Percentiles rank a stretch among this genome's conserved stretches.
phyloP scores from a whole-genome alignment of 768 basidiomycete species.

The Mycena amicta region DNA sequence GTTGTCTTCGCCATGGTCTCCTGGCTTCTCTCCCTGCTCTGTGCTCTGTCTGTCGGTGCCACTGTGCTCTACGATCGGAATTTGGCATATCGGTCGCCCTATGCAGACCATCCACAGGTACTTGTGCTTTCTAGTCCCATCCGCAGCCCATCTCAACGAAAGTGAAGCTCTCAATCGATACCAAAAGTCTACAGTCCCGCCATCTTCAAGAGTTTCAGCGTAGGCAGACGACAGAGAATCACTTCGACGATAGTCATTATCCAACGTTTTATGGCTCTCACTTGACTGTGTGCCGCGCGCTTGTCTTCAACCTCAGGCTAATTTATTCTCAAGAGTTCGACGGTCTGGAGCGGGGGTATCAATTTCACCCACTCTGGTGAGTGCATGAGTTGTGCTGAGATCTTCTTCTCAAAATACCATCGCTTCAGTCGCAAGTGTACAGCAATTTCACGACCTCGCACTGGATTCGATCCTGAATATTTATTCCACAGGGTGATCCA shows the following conservation, averaged over 20 bases:
- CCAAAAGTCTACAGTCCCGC: slow-evolving; percentile 37
- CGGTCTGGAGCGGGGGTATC: slow-evolving; percentile 52
- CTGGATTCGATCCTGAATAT: too few relatives aligned
- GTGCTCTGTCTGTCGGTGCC: slow-evolving; percentile 18
- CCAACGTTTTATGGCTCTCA: slow-evolving; percentile 52
- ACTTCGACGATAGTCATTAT: slow-evolving; percentile 53
- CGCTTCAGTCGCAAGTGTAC: too few relatives aligned
- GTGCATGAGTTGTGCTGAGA: too few relatives aligned
- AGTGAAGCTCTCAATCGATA: slow-evolving; percentile 44
- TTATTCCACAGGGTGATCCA: slow-evolving; percentile 50
- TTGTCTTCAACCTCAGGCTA: background rate
- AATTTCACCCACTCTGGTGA: slow-evolving; percentile 52
- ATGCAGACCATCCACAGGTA: slow-evolving; percentile 35
- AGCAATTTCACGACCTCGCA: too few relatives aligned
- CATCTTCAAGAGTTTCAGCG: slow-evolving; percentile 34
- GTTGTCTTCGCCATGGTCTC: background rate
- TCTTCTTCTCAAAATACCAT: too few relatives aligned
- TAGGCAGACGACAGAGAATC: slow-evolving; percentile 37
- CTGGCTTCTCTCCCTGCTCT: slow-evolving; percentile 13
- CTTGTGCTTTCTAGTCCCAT: background rate
- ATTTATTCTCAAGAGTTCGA: slow-evolving; percentile 36
- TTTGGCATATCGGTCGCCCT: slow-evolving; percentile 44
- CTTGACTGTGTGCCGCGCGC: slow-evolving; percentile 41
- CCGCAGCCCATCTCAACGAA: too few relatives aligned
- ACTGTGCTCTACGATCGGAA: slow-evolving; percentile 38